These are phyloP conservation scores for Microascus cirrosus DNA, from an alignment of 2,329 filamentous ascomycete genomes.

Conservation along the genomic window DNA sequence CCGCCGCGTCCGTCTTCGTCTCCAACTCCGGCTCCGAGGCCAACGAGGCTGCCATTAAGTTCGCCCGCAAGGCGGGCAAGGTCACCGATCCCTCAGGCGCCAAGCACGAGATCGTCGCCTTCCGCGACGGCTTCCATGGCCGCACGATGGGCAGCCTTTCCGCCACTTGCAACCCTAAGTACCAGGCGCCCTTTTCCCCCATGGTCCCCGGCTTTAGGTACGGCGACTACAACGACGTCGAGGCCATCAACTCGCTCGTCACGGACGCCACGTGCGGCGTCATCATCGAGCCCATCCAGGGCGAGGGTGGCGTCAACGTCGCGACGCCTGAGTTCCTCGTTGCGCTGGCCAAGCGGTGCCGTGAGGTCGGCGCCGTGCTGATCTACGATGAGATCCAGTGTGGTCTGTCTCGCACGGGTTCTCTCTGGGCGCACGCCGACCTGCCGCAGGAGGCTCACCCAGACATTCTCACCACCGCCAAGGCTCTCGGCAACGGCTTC, in stretches of 20 bases:
- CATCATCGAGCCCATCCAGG: conserved; percentile 94
- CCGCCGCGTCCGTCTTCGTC: conserved; percentile 72
- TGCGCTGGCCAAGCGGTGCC: conserved; percentile 74
- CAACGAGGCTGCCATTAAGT: conserved; percentile 96
- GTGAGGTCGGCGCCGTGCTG: conserved; percentile 76
- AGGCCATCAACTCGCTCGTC: conserved; percentile 58
- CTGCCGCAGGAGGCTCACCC: conserved; percentile 75
- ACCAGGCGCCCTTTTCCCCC: conserved; percentile 86
- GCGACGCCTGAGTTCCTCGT: conserved; percentile 74
- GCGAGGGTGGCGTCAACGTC: conserved; percentile 84
- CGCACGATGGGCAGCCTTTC: conserved; percentile 90
- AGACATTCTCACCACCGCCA: conserved; percentile 87
- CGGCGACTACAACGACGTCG: conserved; percentile 73
- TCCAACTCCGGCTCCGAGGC: conserved; percentile 96
- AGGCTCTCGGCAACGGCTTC: conserved; percentile 93
- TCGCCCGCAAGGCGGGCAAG: conserved; percentile 85
- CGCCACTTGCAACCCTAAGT: conserved; percentile 97
- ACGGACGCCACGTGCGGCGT: conserved; percentile 85
- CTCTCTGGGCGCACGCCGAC: conserved; percentile 76
- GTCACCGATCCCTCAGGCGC: conserved; percentile 55
- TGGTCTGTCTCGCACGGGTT: conserved; percentile 76
- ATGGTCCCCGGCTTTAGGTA: conserved; percentile 93
- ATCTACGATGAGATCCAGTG: conserved; percentile 98
- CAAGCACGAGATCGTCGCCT: conserved; percentile 82
- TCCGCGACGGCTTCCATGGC: conserved; percentile 87